phyloP scores from a whole-genome alignment of 1,284 basidiomycete genomes.

The Sporisorium iseilematis-ciliati region DNA sequence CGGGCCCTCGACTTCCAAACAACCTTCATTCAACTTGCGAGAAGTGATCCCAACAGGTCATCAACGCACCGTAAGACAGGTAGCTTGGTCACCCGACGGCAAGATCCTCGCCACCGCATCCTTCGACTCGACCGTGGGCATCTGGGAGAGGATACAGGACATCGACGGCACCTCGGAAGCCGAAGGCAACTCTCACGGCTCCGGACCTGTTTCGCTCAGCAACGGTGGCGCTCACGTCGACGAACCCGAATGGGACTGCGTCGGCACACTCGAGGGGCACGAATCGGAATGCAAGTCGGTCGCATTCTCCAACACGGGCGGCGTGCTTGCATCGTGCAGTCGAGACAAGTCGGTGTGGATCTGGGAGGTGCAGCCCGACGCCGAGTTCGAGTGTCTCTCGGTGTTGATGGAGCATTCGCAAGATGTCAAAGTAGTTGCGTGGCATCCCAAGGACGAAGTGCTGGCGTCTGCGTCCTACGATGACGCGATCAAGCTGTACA shows the following conservation, averaged over 20 bases:
- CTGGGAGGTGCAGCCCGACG: constrained; percentile 90
- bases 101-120: constrained; percentile 90
- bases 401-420: constrained; percentile 98
- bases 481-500: constrained; percentile 92
- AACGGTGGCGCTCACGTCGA: constrained; percentile 58
- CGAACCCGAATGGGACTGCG: constrained; percentile 78
- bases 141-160: constrained; percentile 79
- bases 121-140: constrained; percentile 91
- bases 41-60: constrained; percentile 78
- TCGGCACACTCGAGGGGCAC: constrained; percentile 90
- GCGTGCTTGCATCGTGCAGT: constrained; percentile 88
- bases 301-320: constrained; percentile 83
- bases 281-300: constrained; percentile 98
- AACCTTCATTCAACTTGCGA: constrained; percentile 56
- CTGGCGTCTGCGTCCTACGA: constrained; percentile 98
- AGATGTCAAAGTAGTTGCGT: constrained; percentile 94
- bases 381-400: constrained; percentile 86
- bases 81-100: constrained; percentile 92
- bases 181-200: constrained; percentile 8
- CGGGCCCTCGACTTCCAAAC: constrained; percentile 50
- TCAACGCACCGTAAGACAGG: constrained; percentile 86
- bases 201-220: constrained; percentile 69
- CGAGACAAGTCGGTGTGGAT: constrained; percentile 98
- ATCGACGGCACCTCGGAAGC: constrained; percentile 28
- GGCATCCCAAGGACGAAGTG: constrained; percentile 95